Base-by-base conservation (phyloP, 805 yeast genomes). In the Kluyveromyces nonfermentans region DNA sequence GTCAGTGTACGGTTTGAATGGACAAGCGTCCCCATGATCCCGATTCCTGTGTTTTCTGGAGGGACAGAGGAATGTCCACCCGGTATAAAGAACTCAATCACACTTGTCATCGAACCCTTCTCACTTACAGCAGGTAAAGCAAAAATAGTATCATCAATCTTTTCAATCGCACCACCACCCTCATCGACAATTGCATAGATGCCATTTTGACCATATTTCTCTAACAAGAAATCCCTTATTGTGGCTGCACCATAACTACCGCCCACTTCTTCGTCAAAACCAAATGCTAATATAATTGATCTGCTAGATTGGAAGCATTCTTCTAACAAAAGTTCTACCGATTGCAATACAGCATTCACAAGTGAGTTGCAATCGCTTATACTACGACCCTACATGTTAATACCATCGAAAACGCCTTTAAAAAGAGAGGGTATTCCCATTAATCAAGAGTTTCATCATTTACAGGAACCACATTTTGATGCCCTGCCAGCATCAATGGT, bases 61-160 rank as follows among this genome's bases (percentile, higher is more conserved):
- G 89, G 88, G 16, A 73, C 60, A 7, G 85, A 78, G 0, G 87
- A 75, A 53, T 82, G 89, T 3, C 89, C 90, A 30, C 89, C 89
- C 4, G 74, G 71, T 32, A 80, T 73, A 30, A 61, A 59, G 40
- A 78, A 60, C 14, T 65, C 65, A 32, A 77, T 65, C 35, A 55
- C 48, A 3, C 73, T 52, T 50, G 70, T 69, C 22, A 62, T 42
- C 35, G 59, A 62, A 7, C 74, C 74, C 50, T 70, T 70, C 38
- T 72, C 73, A 25, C 74, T 74, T 12, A 74, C 68, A n/a, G 73
- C 73, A 14, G 73, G 64, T 19, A 72, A 66, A 33, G 72, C 65
- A 46, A 73, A 68, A 17, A 71, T 71, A 46, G 64, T 63, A 38
- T 69, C 77, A 7, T 64, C 66, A 2, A 52, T 25, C 28, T 53